These are phyloP conservation scores for Backusella macrospora DNA, from an alignment of 192 early-diverging fungal species.

Conservation along the genomic window DNA sequence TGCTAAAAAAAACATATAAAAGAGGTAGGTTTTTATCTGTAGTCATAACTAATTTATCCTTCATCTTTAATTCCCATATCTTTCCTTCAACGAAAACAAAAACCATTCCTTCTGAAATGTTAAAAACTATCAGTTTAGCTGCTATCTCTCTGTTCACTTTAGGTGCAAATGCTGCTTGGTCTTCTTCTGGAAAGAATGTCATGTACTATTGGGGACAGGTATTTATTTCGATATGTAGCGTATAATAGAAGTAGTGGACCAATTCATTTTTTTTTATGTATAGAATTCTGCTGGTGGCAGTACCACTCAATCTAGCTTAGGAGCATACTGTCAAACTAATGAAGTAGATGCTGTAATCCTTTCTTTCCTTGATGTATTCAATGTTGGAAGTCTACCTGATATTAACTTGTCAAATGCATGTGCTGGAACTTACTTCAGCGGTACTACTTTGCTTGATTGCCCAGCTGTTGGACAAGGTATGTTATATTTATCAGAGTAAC, in stretches of 20 bases:
- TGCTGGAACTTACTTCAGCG: slow-evolving; percentile 48
- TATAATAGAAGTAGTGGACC: background rate
- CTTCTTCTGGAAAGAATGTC: background rate
- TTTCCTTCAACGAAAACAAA: background rate
- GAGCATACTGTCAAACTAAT: slow-evolving; percentile 57
- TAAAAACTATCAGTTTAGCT: background rate
- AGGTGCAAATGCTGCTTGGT: slow-evolving; percentile 2
- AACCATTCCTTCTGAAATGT: background rate
- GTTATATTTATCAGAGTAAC: background rate
- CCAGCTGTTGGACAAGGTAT: slow-evolving; percentile 56
- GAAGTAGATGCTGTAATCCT: slow-evolving; percentile 57
- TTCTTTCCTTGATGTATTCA: slow-evolving; percentile 64
- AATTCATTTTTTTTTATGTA: background rate
- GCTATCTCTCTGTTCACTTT: background rate
- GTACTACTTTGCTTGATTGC: slow-evolving; percentile 68
- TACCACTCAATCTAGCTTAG: slow-evolving; percentile 38
- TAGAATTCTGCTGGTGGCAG: slow-evolving; percentile 33
- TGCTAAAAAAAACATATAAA: slow-evolving; percentile 2
- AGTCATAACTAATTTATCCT: background rate
- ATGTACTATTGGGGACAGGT: slow-evolving; percentile 26
- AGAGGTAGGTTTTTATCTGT: background rate
- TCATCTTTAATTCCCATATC: background rate
- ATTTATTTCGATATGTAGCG: background rate
- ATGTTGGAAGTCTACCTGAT: slow-evolving; percentile 60
- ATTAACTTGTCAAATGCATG: slow-evolving; percentile 76